Evolutionary conservation across 768 basidiomycete genomes (phyloP).

Genomic region (Clitopilus passeckerianus): DNA sequence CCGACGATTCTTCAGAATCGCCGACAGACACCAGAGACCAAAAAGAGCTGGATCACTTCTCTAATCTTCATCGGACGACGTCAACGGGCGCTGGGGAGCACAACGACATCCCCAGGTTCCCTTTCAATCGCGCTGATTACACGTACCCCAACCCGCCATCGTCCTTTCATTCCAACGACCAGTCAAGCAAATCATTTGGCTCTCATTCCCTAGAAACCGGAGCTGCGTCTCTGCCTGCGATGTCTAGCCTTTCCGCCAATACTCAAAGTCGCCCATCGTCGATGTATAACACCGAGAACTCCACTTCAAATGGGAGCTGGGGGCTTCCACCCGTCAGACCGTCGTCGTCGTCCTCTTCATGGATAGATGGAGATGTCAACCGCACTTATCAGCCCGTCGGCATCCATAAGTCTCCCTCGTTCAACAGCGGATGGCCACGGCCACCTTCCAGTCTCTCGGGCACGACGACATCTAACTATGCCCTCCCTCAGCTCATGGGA

Average conservation of each 20-base stretch:
- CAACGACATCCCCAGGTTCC: conserved; percentile 8
- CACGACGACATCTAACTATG: neutral
- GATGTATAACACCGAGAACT: conserved; percentile 2
- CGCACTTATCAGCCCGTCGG: conserved; percentile 1
- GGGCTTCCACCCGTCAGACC: conserved; percentile 3
- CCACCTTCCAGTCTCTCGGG: neutral
- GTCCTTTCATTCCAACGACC: neutral
- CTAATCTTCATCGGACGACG: conserved; percentile 20
- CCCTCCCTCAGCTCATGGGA: neutral
- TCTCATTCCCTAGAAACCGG: neutral
- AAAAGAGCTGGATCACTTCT: conserved; percentile 14
- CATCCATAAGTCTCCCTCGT: conserved; percentile 2
- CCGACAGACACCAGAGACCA: conserved; percentile 29
- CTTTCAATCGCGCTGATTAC: neutral
- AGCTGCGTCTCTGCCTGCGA: neutral
- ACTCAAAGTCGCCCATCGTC: conserved; percentile 4
- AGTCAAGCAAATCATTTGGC: neutral
- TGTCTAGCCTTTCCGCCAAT: neutral
- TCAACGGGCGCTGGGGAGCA: conserved; percentile 20
- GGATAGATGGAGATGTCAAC: conserved; percentile 6
- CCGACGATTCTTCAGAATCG: conserved; percentile 29
- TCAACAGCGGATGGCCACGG: conserved; percentile 7
- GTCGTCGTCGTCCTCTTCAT: conserved; percentile 3
- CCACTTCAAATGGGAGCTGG: conserved; percentile 5
- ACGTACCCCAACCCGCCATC: neutral